These are phyloP conservation scores for Cryptosporidium meleagridis DNA, from an alignment of 169 alveolate species.

Conservation along the genomic window DNA sequence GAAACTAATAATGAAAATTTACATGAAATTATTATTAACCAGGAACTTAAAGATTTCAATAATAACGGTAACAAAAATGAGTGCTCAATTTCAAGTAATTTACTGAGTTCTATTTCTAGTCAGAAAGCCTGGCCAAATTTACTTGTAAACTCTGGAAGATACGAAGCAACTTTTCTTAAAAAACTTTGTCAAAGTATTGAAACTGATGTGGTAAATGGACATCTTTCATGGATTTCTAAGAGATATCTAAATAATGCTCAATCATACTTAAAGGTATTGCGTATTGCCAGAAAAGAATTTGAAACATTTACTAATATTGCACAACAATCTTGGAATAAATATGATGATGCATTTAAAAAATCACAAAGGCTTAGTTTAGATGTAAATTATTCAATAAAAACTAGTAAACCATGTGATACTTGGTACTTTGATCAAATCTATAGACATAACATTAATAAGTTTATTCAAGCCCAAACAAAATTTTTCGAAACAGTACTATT, in stretches of 20 bases:
- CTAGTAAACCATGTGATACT: slow-evolving; percentile 27
- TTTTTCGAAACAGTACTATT: slow-evolving; percentile 2
- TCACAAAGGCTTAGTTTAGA: slow-evolving; percentile 46
- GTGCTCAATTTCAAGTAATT: neutral
- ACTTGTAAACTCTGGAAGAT: slow-evolving; percentile 1
- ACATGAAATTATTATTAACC: neutral
- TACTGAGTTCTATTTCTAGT: neutral
- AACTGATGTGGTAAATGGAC: slow-evolving; percentile 70
- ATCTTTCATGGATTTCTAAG: slow-evolving; percentile 59
- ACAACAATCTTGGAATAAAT: slow-evolving; percentile 52
- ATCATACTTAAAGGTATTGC: slow-evolving; percentile 1
- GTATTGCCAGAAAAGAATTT: slow-evolving; percentile 41
- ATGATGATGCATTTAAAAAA: slow-evolving; percentile 37
- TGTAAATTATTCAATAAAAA: slow-evolving; percentile 27
- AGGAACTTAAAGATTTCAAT: neutral
- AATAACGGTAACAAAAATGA: neutral
- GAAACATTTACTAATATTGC: neutral
- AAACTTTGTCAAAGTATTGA: slow-evolving; percentile 46
- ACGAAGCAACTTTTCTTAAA: slow-evolving; percentile 36
- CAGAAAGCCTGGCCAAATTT: slow-evolving; percentile 55
- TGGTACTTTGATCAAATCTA: slow-evolving; percentile 65
- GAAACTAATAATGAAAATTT: neutral
- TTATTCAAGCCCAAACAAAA: slow-evolving; percentile 40
- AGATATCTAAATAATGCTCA: slow-evolving; percentile 64
- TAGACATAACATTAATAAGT: slow-evolving; percentile 40